A percentile compares a stretch with the other conserved stretches of the same genome.
Conservation (phyloP, 2,329 filamentous ascomycete genomes). For the Sordariomycetes sp. region DNA sequence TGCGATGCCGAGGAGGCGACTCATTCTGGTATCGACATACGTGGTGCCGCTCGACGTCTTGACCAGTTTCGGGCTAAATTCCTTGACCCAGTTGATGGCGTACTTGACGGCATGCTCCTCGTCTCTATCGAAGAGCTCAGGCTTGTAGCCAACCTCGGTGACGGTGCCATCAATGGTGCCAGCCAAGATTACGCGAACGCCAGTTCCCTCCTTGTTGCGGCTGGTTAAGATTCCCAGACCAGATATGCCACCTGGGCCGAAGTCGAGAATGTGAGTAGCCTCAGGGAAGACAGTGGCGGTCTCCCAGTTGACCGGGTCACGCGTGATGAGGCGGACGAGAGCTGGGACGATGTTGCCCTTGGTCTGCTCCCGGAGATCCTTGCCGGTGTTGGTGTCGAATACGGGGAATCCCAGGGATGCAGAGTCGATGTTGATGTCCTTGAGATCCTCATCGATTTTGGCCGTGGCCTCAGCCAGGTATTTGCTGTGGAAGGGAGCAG, state of each 20-base stretch:
- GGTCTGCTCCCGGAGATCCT: conserved; percentile 65
- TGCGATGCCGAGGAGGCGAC: conserved; percentile 71
- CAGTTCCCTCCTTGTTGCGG: conserved; percentile 97
- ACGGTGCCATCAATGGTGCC: conserved; percentile 89
- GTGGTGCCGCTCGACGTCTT: conserved; percentile 84
- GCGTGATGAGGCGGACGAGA: conserved; percentile 86
- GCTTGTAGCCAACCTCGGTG: conserved; percentile 91
- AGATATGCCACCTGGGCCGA: conserved; percentile 93
- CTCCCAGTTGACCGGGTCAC: conserved; percentile 93
- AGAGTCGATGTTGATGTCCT: conserved; percentile 67
- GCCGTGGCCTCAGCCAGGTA: conserved; percentile 78
- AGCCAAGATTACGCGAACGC: conserved; percentile 90
- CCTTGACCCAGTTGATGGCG: conserved; percentile 95
- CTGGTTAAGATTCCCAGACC: conserved; percentile 93
- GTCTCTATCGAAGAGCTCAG: conserved; percentile 93
- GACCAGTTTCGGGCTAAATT: conserved; percentile 85
- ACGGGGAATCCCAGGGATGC: conserved; percentile 73
- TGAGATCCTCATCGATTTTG: conserved; percentile 79
- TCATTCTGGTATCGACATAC: conserved; percentile 96
- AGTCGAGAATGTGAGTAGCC: conserved; percentile 92
- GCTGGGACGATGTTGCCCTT: conserved; percentile 75
- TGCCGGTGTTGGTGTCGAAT: conserved; percentile 81
- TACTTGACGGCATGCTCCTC: conserved; percentile 92
- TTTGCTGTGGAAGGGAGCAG: conserved; percentile 95
- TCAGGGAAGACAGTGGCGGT: conserved; percentile 82